A percentile compares a stretch with the other conserved stretches of the same genome.
These are phyloP conservation scores for Blastomyces parvus DNA, from an alignment of 2,329 filamentous ascomycete species.

Conservation along the genomic window DNA sequence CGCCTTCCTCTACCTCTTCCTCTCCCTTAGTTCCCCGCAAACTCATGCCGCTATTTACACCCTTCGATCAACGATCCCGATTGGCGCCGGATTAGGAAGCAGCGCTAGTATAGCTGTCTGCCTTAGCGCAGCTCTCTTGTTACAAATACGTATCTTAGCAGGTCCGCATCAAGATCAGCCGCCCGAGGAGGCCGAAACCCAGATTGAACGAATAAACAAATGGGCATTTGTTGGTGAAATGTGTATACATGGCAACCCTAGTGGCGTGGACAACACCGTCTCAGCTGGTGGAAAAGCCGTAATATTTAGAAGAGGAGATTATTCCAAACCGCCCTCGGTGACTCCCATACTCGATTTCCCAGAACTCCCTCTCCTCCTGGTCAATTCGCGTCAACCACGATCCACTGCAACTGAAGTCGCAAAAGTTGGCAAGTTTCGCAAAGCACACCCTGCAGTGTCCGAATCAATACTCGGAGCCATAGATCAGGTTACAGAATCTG, in stretches of 20 bases:
- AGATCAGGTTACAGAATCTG: conserved; percentile 52
- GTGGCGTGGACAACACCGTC: conserved; percentile 94
- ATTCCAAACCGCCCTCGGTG: conserved; percentile 66
- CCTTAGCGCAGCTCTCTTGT: conserved; percentile 62
- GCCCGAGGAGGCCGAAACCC: conserved; percentile 71
- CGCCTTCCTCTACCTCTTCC: conserved; percentile 76
- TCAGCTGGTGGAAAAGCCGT: conserved; percentile 89
- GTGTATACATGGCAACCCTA: conserved; percentile 95
- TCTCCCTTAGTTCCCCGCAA: conserved; percentile 64
- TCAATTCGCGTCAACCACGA: conserved; percentile 80
- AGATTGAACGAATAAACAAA: conserved; percentile 89
- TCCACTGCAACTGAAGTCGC: conserved; percentile 77
- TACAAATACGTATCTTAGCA: conserved; percentile 78
- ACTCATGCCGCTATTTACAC: conserved; percentile 73
- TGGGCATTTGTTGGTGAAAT: conserved; percentile 98
- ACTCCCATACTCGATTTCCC: conserved; percentile 77
- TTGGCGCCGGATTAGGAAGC: conserved; percentile 76
- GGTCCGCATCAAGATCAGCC: conserved; percentile 91
- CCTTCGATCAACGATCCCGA: conserved; percentile 75
- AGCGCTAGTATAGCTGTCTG: conserved; percentile 81
- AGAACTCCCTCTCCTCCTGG: conserved; percentile 77
- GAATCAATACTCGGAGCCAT: conserved; percentile 77
- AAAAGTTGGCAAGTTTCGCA: conserved; percentile 68
- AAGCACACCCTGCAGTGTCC: conserved; percentile 64
- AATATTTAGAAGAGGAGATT: conserved; percentile 73